Evolutionary conservation across 768 basidiomycete genomes (phyloP).

Genomic region (Hortiboletus campestris): DNA sequence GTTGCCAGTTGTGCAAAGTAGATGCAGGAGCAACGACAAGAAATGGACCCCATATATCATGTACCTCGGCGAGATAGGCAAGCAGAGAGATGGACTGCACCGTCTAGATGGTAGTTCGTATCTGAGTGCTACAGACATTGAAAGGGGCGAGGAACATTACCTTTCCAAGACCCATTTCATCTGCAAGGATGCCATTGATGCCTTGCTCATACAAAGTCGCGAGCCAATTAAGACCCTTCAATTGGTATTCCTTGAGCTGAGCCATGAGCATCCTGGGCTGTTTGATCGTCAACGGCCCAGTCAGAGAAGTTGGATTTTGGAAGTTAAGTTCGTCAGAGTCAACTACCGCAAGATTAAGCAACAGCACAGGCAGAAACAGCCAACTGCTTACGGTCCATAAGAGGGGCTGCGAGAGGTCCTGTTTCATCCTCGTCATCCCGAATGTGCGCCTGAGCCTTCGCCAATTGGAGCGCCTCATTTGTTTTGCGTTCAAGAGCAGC

Average conservation of each 20-base stretch:
- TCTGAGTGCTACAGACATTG: neutral
- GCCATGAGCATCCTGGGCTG: conserved; percentile 98
- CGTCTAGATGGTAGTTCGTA: conserved; percentile 50
- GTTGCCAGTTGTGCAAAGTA: conserved; percentile 99
- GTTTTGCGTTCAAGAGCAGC: conserved; percentile 80
- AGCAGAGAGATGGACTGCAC: conserved; percentile 97
- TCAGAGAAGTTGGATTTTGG: conserved; percentile 94
- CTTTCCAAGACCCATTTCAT: conserved; percentile 97
- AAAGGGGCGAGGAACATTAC: conserved; percentile 33
- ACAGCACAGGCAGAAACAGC: neutral
- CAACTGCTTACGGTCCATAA: conserved; percentile 67
- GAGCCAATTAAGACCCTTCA: conserved; percentile 98
- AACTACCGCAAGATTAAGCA: conserved; percentile 44
- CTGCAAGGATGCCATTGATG: conserved; percentile 98
- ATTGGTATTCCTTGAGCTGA: conserved; percentile 95
- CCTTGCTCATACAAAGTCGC: conserved; percentile 98
- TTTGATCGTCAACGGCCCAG: conserved; percentile 76
- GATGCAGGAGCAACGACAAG: conserved; percentile 96
- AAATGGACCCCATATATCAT: conserved; percentile 99
- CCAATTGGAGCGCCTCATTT: conserved; percentile 70
- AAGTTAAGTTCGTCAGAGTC: conserved; percentile 98
- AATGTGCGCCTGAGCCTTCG: conserved; percentile 50
- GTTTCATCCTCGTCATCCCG: conserved; percentile 42
- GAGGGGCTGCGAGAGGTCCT: conserved; percentile 39
- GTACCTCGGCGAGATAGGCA: conserved; percentile 93